Evolutionary conservation across 192 early-diverging fungal genomes (phyloP).

Genomic region (Podila clonocystis): DNA sequence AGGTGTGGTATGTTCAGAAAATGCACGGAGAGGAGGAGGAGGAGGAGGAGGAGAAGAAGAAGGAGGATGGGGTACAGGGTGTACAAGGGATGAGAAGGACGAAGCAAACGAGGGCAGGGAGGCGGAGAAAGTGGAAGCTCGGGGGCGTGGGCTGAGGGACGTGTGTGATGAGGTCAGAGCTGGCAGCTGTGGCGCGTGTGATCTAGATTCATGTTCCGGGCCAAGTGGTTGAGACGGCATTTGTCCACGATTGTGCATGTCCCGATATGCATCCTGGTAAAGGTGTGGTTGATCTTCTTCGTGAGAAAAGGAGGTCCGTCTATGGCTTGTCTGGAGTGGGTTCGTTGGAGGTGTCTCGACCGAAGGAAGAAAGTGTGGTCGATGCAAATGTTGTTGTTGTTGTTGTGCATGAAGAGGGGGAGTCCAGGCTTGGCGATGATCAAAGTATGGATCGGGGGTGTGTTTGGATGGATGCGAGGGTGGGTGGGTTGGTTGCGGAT

Average conservation of each 20-base stretch:
- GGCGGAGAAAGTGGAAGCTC: neutral
- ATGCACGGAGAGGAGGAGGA: neutral
- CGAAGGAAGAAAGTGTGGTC: no score
- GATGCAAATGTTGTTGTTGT: neutral
- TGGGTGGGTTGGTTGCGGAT: neutral
- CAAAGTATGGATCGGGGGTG: neutral
- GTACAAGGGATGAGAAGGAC: neutral
- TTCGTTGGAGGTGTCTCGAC: no score
- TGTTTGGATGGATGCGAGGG: neutral
- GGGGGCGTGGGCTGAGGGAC: neutral
- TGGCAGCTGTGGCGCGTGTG: neutral
- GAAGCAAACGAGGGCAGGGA: slow-evolving; percentile 1
- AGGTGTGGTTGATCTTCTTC: neutral
- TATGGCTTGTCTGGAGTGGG: neutral
- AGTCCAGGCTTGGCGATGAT: neutral
- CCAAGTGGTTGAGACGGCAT: neutral
- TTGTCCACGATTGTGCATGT: neutral
- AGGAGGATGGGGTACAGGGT: neutral
- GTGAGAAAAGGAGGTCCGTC: neutral
- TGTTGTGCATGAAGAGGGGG: neutral
- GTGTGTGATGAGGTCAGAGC: neutral
- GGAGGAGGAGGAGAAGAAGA: neutral
- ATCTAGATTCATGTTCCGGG: neutral
- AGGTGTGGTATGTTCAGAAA: neutral
- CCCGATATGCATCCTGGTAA: neutral